Percentiles rank a stretch among this genome's conserved stretches.
These are phyloP conservation scores for Penicillium janthinellum DNA, from an alignment of 2,329 filamentous ascomycete genomes.

Conservation along the genomic window DNA sequence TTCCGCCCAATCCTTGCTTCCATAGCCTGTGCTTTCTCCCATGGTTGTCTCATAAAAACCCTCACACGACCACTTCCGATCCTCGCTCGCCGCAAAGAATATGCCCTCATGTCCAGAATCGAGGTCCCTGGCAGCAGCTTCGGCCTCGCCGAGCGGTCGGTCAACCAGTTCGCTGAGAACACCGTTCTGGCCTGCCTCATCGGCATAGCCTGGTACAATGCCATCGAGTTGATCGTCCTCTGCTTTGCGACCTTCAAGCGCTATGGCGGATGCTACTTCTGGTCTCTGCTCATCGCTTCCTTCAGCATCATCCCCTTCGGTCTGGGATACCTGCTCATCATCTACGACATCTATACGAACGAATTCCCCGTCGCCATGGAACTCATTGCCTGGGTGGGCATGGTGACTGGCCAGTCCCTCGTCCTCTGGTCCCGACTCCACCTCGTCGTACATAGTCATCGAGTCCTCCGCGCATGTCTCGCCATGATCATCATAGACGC, in stretches of 20 bases:
- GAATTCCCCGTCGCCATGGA: slow-evolving; percentile 44
- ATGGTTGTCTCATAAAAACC: background rate
- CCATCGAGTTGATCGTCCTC: slow-evolving; percentile 50
- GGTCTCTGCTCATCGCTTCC: slow-evolving; percentile 48
- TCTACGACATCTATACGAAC: slow-evolving; percentile 40
- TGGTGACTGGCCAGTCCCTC: slow-evolving; percentile 53
- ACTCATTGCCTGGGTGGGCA: slow-evolving; percentile 47
- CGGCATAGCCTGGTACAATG: slow-evolving; percentile 52
- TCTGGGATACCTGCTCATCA: slow-evolving; percentile 51
- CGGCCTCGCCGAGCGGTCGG: slow-evolving; percentile 16
- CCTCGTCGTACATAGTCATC: slow-evolving; percentile 43
- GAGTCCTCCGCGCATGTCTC: slow-evolving; percentile 41
- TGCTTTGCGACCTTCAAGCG: slow-evolving; percentile 51
- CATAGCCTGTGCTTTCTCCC: background rate
- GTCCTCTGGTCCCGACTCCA: slow-evolving; percentile 54
- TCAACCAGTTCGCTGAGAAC: slow-evolving; percentile 12
- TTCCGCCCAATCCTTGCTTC: background rate
- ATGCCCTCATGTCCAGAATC: slow-evolving; percentile 26
- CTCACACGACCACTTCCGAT: slow-evolving; percentile 1
- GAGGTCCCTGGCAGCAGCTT: slow-evolving; percentile 16
- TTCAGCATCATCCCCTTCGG: slow-evolving; percentile 48
- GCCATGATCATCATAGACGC: slow-evolving; percentile 50
- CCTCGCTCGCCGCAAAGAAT: slow-evolving; percentile 8
- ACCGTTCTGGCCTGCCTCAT: slow-evolving; percentile 34
- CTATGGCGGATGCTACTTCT: slow-evolving; percentile 53